A percentile compares a stretch with the other conserved stretches of the same genome.
Conservation (phyloP, 2,329 filamentous ascomycete species). For the Cladorrhinum sp. region DNA sequence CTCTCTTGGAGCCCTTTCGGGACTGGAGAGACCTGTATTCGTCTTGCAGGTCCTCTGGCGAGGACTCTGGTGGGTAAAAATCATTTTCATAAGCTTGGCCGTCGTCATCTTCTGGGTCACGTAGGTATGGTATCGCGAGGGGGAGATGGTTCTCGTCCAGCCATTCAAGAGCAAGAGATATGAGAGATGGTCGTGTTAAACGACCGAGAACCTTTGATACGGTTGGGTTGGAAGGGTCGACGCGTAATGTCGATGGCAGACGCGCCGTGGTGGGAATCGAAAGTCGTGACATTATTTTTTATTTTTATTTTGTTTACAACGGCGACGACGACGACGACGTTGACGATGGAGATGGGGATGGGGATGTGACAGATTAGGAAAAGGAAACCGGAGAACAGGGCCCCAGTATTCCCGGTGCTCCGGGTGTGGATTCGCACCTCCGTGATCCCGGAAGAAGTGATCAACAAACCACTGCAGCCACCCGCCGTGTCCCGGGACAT, state of each 20-base stretch:
- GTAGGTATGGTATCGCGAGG: conserved; percentile 58
- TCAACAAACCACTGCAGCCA: not conserved
- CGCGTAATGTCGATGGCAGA: conserved; percentile 66
- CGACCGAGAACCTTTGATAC: conserved; percentile 65
- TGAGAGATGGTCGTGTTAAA: conserved; percentile 67
- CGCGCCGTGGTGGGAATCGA: conserved; percentile 69
- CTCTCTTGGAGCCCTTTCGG: conserved; percentile 59
- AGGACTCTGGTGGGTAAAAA: conserved; percentile 65
- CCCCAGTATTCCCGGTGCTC: not conserved
- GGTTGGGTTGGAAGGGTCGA: conserved; percentile 62
- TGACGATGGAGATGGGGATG: not conserved
- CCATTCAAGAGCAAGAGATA: conserved; percentile 74
- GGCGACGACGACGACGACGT: not conserved
- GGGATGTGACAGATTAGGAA: not conserved
- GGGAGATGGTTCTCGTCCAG: conserved; percentile 63
- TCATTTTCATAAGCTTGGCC: conserved; percentile 60
- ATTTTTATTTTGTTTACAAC: not conserved
- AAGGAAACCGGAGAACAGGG: not conserved
- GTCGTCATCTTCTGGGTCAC: conserved; percentile 43
- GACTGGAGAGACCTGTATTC: conserved; percentile 60
- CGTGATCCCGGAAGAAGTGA: not conserved
- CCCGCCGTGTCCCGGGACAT: not conserved
- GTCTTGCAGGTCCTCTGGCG: conserved; percentile 63
- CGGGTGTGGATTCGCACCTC: not conserved
- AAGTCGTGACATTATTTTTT: conserved; percentile 57